Evolutionary conservation across 768 basidiomycete genomes (phyloP).

Genomic region (Lyophyllum semitale): DNA sequence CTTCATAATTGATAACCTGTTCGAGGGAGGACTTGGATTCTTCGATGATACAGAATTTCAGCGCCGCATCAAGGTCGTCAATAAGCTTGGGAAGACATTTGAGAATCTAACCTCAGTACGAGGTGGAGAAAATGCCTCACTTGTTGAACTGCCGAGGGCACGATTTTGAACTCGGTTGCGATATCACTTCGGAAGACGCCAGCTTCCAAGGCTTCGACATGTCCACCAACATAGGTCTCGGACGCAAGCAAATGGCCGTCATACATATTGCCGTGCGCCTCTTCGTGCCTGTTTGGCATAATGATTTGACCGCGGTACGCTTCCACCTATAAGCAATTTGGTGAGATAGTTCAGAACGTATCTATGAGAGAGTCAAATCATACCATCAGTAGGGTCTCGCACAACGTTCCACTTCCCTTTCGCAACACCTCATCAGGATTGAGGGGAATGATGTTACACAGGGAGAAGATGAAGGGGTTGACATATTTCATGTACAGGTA

Average conservation of each 20-base stretch:
- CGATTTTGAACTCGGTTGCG: slow-evolving; percentile 91
- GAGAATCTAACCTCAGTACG: background rate
- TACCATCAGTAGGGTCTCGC: slow-evolving; percentile 98
- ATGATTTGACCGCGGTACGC: slow-evolving; percentile 90
- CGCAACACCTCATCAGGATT: slow-evolving; percentile 94
- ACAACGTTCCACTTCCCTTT: slow-evolving; percentile 95
- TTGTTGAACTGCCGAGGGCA: slow-evolving; percentile 82
- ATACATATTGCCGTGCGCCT: slow-evolving; percentile 87
- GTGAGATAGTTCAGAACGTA: background rate
- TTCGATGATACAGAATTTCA: slow-evolving; percentile 84
- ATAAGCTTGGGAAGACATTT: slow-evolving; percentile 66
- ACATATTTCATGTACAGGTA: slow-evolving; percentile 99
- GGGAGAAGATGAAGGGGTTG: slow-evolving; percentile 97
- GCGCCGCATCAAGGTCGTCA: slow-evolving; percentile 89
- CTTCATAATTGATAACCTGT: slow-evolving; percentile 91
- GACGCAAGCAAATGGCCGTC: slow-evolving; percentile 96
- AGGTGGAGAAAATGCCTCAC: slow-evolving; percentile 36
- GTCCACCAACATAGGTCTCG: slow-evolving; percentile 98
- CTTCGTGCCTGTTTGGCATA: slow-evolving; percentile 98
- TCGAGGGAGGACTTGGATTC: slow-evolving; percentile 82
- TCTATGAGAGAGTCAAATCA: slow-evolving; percentile 21
- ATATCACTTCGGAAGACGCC: slow-evolving; percentile 99
- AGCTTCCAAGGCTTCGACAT: slow-evolving; percentile 97
- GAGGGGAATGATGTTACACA: slow-evolving; percentile 98
- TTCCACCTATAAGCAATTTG: slow-evolving; percentile 69